Percentiles rank a stretch among this genome's conserved stretches.
These are phyloP conservation scores for Botrytis paeoniae DNA, from an alignment of 2,329 filamentous ascomycete species.

Conservation along the genomic window DNA sequence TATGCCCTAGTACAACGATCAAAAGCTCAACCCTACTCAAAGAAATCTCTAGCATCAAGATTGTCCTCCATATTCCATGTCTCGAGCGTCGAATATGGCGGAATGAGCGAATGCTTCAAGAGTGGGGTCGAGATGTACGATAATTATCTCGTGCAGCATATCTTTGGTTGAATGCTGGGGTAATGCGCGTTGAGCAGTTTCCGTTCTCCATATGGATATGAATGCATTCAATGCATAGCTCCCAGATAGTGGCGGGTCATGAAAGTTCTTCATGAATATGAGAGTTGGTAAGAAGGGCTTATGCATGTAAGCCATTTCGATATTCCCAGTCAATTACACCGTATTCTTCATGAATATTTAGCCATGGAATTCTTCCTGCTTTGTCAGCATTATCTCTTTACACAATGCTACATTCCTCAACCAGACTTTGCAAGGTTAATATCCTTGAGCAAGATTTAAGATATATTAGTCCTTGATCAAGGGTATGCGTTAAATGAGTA, in stretches of 20 bases:
- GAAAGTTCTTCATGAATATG: background rate
- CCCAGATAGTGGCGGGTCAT: background rate
- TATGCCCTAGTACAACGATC: background rate
- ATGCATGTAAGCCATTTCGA: background rate
- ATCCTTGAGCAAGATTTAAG: background rate
- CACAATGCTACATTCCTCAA: background rate
- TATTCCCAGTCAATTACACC: background rate
- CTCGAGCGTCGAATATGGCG: background rate
- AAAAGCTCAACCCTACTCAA: background rate
- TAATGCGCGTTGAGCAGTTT: background rate
- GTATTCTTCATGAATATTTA: background rate
- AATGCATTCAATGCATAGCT: background rate
- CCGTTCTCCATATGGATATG: background rate
- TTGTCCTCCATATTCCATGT: background rate
- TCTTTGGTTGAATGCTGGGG: background rate
- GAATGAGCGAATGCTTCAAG: background rate
- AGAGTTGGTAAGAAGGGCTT: background rate
- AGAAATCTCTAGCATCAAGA: conserved; percentile 2
- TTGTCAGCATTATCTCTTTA: background rate
- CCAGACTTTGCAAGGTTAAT: background rate
- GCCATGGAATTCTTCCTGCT: background rate
- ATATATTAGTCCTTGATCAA: background rate
- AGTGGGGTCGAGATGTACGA: background rate
- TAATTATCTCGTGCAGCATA: conserved; percentile 3
- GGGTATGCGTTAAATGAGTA: background rate